These are phyloP conservation scores for Penicillium subrubescens DNA, from an alignment of 495 filamentous ascomycete genomes.

Conservation along the genomic window DNA sequence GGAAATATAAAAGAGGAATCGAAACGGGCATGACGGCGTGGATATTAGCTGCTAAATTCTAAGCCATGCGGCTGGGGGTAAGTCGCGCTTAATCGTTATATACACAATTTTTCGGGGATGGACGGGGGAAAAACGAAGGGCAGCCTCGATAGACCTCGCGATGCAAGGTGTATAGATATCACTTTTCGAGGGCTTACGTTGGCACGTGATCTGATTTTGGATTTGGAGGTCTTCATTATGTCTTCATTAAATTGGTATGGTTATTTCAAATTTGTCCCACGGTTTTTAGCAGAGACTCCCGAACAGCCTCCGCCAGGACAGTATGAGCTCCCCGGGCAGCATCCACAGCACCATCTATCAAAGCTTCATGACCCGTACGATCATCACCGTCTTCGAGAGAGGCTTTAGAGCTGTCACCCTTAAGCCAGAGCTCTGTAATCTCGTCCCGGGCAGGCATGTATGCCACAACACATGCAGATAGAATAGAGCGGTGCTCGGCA, in stretches of 20 bases:
- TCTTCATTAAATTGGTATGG: conserved; percentile 23
- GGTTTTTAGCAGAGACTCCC: conserved; percentile 49
- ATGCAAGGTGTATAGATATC: neutral
- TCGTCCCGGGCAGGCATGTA: conserved; percentile 89
- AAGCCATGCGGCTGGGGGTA: neutral
- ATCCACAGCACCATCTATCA: conserved; percentile 66
- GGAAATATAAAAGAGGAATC: neutral
- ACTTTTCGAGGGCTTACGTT: neutral
- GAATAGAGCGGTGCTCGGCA: conserved; percentile 68
- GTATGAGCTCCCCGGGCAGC: conserved; percentile 59
- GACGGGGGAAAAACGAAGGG: neutral
- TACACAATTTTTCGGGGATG: neutral
- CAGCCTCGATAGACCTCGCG: neutral
- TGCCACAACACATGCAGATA: conserved; percentile 84
- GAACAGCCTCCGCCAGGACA: conserved; percentile 62
- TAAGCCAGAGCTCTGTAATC: conserved; percentile 91
- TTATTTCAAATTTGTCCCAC: conserved; percentile 19
- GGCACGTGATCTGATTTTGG: neutral
- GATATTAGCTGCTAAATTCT: neutral
- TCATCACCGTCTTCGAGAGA: conserved; percentile 32
- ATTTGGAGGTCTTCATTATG: conserved; percentile 9
- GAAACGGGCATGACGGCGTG: neutral
- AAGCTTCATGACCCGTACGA: conserved; percentile 46
- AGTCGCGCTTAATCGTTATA: neutral
- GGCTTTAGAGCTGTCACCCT: conserved; percentile 63